Evolutionary conservation across 805 yeast species (phyloP), one percentile per base, ranked within the genome.

Genomic region (Candida quercuum): DNA sequence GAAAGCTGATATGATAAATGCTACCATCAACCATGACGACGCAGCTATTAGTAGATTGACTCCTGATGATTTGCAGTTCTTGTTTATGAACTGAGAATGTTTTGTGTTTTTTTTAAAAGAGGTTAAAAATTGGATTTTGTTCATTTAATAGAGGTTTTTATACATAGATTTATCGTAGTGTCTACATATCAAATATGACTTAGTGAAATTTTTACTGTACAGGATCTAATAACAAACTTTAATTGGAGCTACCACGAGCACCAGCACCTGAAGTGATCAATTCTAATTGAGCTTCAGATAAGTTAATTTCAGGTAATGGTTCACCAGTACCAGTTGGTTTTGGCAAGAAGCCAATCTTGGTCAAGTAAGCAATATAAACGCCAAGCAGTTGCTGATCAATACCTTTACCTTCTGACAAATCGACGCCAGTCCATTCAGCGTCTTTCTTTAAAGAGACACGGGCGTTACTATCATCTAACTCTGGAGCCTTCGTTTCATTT

Each of bases 1-100:
- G 64, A 93, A 93, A 66, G 98, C 99, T 11, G 86, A 86, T 50
- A 93, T 93, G 99, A 93, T 93, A 43, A 83, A 86, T 58, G 99
- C 99, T 2, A 93, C 98, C 0, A 83, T 93, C 38, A 94, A 89
- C 44, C 81, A 82, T 39, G 99, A 93, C 52, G 94, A 87, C 47
- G 83, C 81, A 12, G 98, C 99, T 1, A 82, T 93, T 32, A 88
- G 74, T 55, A 69, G 89, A 43, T 69, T 93, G 45, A 88, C 96
- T 0, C 95, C 97, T 0, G 94, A 86, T 27, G 99, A 93, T 59
- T 72, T 93, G 65, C 97, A 93, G 61, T 93, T 93, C 61, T 72
- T 93, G 65, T 93, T 93, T 62, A 84, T 78, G 69, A 88, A 86
- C 52, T 91, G 36, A 45, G 4, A 11, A 9, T n/a, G n/a, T n/a